Evolutionary conservation across 2,329 filamentous ascomycete species (phyloP), one percentile per base, ranked within the genome.

Genomic region (Fonsecaea multimorphosa): DNA sequence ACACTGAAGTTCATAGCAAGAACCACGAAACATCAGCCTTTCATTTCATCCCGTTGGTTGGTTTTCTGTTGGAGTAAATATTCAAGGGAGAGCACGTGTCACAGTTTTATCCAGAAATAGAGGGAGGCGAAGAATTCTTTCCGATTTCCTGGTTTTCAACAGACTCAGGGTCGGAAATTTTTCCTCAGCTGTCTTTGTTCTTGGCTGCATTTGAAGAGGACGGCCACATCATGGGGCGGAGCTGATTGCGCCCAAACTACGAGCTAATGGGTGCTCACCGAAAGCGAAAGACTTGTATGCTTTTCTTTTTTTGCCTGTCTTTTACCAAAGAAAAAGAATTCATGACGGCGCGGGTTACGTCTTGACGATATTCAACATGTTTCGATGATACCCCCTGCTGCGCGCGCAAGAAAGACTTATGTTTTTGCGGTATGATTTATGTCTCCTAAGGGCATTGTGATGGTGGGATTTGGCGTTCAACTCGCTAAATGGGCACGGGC

Each of bases 351-450:
- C 60, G 67, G 68, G 68, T 61, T 60, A 57, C 57, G 63, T 70
- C 65, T 63, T 69, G 67, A 69, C 67, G 66, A 68, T 68, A 68
- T 70, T 70, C 67, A 70, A 68, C 67, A 68, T 70, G 66, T 70
- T 70, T 52, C 46, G 58, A 68, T 67, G 66, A 70, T 70, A 68
- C 65, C 67, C 68, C 62, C 61, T 61, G 46, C 49, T 38, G 58
- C 63, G 68, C 61, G 68, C 61, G 63, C 58, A 67, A 68, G 58
- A 70, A 34, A 60, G 62, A 36, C n/a, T 56, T 60, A 61, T 44
- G 55, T 32, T 56, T 49, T 57, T 34, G 19, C 36, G 44, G 61
- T 60, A 58, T 34, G 55, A 31, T 56, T 49, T 52, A 53, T 46
- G 44, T 34, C 55, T 34, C n/a, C 51, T 44, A 32, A 52, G 32